A percentile compares a stretch with the other conserved stretches of the same genome.
Conservation (phyloP, 2,329 filamentous ascomycete genomes). For the Phialophora chinensis region DNA sequence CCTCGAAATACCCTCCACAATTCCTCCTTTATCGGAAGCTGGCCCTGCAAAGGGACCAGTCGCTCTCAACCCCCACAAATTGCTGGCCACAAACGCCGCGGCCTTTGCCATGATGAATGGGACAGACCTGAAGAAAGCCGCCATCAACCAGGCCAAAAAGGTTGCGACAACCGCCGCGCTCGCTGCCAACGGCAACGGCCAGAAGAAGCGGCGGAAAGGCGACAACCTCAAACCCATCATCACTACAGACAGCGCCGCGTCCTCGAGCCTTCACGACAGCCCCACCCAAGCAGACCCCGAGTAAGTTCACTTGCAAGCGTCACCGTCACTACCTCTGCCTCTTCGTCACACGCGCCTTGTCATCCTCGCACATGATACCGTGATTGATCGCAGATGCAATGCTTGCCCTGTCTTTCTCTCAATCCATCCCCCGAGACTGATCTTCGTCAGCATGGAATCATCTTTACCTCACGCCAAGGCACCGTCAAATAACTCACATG, state of each 20-base stretch:
- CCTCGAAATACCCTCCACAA: slow-evolving; percentile 34
- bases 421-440: slow-evolving; percentile 30
- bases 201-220: slow-evolving; percentile 70
- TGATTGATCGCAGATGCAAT: slow-evolving; percentile 23
- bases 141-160: slow-evolving; percentile 70
- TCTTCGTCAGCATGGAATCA: slow-evolving; percentile 44
- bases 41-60: slow-evolving; percentile 40
- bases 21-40: slow-evolving; percentile 38
- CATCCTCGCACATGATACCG: slow-evolving; percentile 17
- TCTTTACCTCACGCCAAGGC: slow-evolving; percentile 52
- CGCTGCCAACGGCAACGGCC: slow-evolving; percentile 60
- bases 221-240: slow-evolving; percentile 70
- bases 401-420: slow-evolving; percentile 9
- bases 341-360: slow-evolving; percentile 14
- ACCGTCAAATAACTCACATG: slow-evolving; percentile 55
- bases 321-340: slow-evolving; percentile 11
- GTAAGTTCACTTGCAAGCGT: slow-evolving; percentile 34
- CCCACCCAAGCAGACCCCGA: slow-evolving; percentile 48
- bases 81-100: slow-evolving; percentile 39
- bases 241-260: slow-evolving; percentile 59
- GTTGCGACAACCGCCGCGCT: slow-evolving; percentile 58
- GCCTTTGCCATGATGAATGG: slow-evolving; percentile 62
- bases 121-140: slow-evolving; percentile 67
- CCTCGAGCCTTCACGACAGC: slow-evolving; percentile 41
- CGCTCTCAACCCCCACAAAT: slow-evolving; percentile 28